Conservation (phyloP, 306 rosid genomes). For the Albizia julibrissin region DNA sequence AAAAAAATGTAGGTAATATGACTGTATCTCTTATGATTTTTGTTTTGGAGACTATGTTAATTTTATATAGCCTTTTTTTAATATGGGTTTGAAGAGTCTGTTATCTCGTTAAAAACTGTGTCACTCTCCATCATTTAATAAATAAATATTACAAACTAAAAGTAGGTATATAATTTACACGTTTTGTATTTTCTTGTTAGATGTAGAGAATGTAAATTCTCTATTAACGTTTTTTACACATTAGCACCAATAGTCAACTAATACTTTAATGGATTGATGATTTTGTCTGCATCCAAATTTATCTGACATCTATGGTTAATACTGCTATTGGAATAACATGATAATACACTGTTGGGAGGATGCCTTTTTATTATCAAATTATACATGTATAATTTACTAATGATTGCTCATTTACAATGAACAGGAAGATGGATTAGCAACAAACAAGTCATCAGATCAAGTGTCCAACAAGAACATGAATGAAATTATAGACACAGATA, state of each 20-base stretch:
- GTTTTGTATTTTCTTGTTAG: neutral
- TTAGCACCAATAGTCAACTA: neutral
- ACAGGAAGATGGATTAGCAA: conserved; percentile 67
- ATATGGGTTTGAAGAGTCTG: neutral
- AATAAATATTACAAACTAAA: neutral
- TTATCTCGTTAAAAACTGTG: neutral
- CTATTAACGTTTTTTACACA: neutral
- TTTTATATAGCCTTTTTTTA: neutral
- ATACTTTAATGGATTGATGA: neutral
- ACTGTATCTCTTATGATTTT: neutral
- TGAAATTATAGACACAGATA: conserved; percentile 61
- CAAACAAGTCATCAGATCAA: conserved; percentile 57
- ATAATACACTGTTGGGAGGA: neutral
- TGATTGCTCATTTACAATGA: conserved; percentile 4
- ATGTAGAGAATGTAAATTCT: neutral
- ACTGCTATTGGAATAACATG: neutral
- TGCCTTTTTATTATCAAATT: neutral
- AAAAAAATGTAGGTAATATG: neutral
- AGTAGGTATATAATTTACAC: neutral
- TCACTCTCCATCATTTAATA: neutral
- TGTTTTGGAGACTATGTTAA: neutral
- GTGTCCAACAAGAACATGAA: conserved; percentile 59
- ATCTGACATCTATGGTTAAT: neutral
- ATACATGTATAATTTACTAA: neutral
- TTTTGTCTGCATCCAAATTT: neutral